Evolutionary conservation across 2,329 filamentous ascomycete genomes (phyloP).

Genomic region (Atkinsonella hypoxylon): DNA sequence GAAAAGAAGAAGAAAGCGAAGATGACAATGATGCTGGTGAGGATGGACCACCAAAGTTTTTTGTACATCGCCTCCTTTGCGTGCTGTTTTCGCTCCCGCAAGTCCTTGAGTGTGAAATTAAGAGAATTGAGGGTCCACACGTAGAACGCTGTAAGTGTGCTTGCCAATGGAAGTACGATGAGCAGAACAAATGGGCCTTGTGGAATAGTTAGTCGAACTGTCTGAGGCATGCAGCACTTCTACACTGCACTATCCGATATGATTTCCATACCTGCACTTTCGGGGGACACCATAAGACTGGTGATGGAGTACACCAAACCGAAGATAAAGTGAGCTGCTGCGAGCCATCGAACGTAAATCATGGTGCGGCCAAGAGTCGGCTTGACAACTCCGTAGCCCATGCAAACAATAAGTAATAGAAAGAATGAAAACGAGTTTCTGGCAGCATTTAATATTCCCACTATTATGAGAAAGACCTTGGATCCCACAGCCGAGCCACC

Average conservation of each 20-base stretch:
- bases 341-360: constrained; percentile 84
- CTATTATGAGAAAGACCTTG: constrained; percentile 78
- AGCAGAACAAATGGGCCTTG: constrained; percentile 77
- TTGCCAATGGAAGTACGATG: constrained; percentile 84
- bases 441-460: constrained; percentile 86
- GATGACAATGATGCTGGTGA: constrained; percentile 84
- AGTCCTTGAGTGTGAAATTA: constrained; percentile 87
- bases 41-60: constrained; percentile 96
- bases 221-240: background rate
- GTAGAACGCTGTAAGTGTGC: constrained; percentile 90
- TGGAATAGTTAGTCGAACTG: constrained; percentile 10
- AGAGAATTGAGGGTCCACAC: constrained; percentile 97
- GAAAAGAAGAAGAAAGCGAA: constrained; percentile 99
- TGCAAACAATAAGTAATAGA: constrained; percentile 91
- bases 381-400: constrained; percentile 98
- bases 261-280: constrained; percentile 52
- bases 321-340: constrained; percentile 87
- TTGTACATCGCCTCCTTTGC: constrained; percentile 94
- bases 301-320: constrained; percentile 87
- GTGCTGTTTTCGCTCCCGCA: constrained; percentile 87
- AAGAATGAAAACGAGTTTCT: constrained; percentile 99
- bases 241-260: background rate
- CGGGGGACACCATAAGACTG: constrained; percentile 77
- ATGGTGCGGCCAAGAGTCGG: constrained; percentile 83
- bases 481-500: constrained; percentile 73